These are phyloP conservation scores for Canariomyces notabilis DNA, from an alignment of 2,329 filamentous ascomycete genomes.

Conservation along the genomic window DNA sequence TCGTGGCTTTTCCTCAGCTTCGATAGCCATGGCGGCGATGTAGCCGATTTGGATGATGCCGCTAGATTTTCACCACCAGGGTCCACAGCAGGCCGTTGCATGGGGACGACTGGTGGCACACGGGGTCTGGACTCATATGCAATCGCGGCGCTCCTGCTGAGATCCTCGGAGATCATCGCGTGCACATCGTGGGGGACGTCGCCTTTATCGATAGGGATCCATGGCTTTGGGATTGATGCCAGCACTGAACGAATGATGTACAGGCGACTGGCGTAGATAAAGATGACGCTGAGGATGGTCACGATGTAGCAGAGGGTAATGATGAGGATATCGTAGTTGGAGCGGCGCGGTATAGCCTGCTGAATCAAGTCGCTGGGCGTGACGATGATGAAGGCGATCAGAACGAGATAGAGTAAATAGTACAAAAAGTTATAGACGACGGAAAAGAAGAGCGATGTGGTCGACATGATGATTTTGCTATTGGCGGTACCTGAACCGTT, in stretches of 20 bases:
- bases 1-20: constrained; percentile 18
- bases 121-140: constrained; percentile 73
- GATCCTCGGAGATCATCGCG: constrained; percentile 65
- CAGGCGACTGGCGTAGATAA: constrained; percentile 78
- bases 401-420: constrained; percentile 66
- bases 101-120: constrained; percentile 33
- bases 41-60: constrained; percentile 1
- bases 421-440: constrained; percentile 80
- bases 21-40: constrained; percentile 4
- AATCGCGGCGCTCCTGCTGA: constrained; percentile 73
- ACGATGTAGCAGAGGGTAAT: constrained; percentile 71
- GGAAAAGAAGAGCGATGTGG: constrained; percentile 58
- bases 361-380: constrained; percentile 77
- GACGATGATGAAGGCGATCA: constrained; percentile 68
- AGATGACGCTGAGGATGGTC: constrained; percentile 62
- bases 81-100: constrained; percentile 3
- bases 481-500: not conserved
- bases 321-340: constrained; percentile 78
- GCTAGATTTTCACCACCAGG: constrained; percentile 2
- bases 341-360: constrained; percentile 62
- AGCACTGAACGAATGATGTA: constrained; percentile 80
- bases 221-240: constrained; percentile 76
- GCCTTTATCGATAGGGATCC: constrained; percentile 79
- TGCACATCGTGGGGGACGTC: constrained; percentile 73
- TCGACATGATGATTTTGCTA: constrained; percentile 33